Percentiles rank a stretch among this genome's conserved stretches.
Evolutionary conservation across 257 asterid genomes (phyloP).

Genomic region (Anisodus acutangulus): DNA sequence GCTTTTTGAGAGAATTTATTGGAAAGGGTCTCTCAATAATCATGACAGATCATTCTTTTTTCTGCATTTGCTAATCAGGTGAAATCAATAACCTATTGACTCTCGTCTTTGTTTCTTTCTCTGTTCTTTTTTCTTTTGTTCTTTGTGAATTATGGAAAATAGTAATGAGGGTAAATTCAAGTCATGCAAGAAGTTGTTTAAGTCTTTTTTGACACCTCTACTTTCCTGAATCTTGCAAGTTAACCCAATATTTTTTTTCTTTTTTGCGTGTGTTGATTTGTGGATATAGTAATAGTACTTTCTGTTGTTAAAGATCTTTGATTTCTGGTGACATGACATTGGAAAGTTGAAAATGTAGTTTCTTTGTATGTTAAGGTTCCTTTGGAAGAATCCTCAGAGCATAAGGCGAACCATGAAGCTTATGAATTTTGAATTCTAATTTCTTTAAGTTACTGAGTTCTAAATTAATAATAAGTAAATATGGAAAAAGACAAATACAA

Average conservation of each 20-base stretch:
- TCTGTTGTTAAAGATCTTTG: not conserved
- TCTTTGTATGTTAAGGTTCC: not conserved
- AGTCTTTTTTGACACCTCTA: not conserved
- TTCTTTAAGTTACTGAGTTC: not conserved
- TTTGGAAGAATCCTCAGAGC: not conserved
- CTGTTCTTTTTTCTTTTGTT: not conserved
- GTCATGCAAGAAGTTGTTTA: not conserved
- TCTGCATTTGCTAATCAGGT: constrained; percentile 47
- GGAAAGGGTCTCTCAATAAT: constrained; percentile 35
- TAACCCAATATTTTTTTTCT: not conserved
- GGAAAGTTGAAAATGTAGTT: not conserved
- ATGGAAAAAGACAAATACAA: too few species aligned
- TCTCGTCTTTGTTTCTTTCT: not conserved
- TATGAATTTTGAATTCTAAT: not conserved
- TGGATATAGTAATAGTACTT: not conserved
- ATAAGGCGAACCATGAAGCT: too few species aligned
- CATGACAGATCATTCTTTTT: constrained; percentile 40
- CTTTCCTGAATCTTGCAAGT: not conserved
- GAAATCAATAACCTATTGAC: constrained; percentile 26
- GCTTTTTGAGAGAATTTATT: constrained; percentile 34
- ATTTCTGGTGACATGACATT: not conserved
- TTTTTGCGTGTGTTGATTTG: not conserved
- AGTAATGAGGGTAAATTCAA: not conserved
- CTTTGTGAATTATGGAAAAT: not conserved
- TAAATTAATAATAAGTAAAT: too few species aligned